These are phyloP conservation scores for Amanita subjunquillea DNA, from an alignment of 768 basidiomycete species.

Conservation along the genomic window DNA sequence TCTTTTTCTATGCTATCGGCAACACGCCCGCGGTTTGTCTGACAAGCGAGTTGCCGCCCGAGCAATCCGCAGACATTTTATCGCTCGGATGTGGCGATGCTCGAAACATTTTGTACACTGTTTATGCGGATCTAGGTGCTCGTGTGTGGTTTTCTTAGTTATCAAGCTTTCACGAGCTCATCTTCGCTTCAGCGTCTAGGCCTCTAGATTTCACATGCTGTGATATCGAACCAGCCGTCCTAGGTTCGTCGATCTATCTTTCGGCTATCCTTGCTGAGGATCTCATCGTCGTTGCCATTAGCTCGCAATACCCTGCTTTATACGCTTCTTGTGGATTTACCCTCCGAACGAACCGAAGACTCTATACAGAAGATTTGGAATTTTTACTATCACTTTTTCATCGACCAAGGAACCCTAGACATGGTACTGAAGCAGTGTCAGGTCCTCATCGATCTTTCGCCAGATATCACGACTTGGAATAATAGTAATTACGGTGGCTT, in stretches of 20 bases:
- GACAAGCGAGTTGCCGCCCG: slow-evolving; percentile 29
- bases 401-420: slow-evolving; percentile 24
- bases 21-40: slow-evolving; percentile 37
- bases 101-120: slow-evolving; percentile 34
- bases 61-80: slow-evolving; percentile 28
- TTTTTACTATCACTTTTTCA: slow-evolving; percentile 37
- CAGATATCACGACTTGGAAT: slow-evolving; percentile 26
- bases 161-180: background rate
- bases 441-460: slow-evolving; percentile 23
- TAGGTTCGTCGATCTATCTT: background rate
- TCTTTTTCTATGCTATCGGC: slow-evolving; percentile 40
- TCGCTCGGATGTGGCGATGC: slow-evolving; percentile 40
- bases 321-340: slow-evolving; percentile 27
- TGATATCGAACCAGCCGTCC: background rate
- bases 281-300: slow-evolving; percentile 9
- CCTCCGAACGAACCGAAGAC: background rate
- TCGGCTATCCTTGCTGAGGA: background rate
- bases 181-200: background rate
- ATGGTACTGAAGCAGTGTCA: slow-evolving; percentile 27
- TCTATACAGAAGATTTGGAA: slow-evolving; percentile 24
- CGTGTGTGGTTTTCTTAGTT: slow-evolving; percentile 8
- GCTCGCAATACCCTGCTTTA: slow-evolving; percentile 40
- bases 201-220: slow-evolving; percentile 1
- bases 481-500: slow-evolving; percentile 24
- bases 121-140: slow-evolving; percentile 14